Evolutionary conservation across 306 rosid genomes (phyloP).

Genomic region (Medicago arabica): DNA sequence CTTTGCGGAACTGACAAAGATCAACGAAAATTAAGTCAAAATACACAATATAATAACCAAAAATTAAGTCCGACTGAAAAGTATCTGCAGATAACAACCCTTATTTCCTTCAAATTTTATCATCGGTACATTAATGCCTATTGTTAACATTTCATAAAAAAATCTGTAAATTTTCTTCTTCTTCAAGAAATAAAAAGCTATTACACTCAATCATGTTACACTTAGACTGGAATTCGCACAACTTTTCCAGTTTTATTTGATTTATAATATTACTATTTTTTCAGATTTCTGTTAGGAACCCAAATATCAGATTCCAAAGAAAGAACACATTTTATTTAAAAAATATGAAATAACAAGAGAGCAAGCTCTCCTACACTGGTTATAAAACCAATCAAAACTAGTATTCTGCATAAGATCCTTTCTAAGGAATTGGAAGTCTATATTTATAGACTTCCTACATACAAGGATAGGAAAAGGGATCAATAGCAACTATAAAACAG

Average conservation of each 20-base stretch:
- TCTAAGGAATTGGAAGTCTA: not conserved
- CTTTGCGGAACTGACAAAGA: constrained; percentile 74
- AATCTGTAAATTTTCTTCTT: too few relatives aligned
- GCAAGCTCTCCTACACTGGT: not conserved
- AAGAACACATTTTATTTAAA: not conserved
- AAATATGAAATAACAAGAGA: not conserved
- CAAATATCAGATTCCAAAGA: not conserved
- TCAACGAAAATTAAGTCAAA: constrained; percentile 32
- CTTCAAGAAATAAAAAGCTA: not conserved
- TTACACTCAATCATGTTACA: constrained; percentile 6
- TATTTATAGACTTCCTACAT: not conserved
- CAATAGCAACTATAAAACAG: not conserved
- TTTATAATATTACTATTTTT: not conserved
- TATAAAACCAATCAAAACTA: not conserved
- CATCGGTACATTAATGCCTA: constrained; percentile 11
- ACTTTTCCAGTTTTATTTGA: not conserved
- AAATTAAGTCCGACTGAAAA: not conserved
- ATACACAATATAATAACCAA: constrained; percentile 20
- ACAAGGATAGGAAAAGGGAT: not conserved
- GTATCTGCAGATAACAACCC: not conserved
- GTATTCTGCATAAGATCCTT: not conserved
- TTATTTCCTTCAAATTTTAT: constrained; percentile 20
- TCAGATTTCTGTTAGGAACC: not conserved
- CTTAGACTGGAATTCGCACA: constrained; percentile 29
- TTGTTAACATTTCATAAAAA: constrained; percentile 4